phyloP scores from a whole-genome alignment of 164 flowering plant species.

The Berberis vulgaris region DNA sequence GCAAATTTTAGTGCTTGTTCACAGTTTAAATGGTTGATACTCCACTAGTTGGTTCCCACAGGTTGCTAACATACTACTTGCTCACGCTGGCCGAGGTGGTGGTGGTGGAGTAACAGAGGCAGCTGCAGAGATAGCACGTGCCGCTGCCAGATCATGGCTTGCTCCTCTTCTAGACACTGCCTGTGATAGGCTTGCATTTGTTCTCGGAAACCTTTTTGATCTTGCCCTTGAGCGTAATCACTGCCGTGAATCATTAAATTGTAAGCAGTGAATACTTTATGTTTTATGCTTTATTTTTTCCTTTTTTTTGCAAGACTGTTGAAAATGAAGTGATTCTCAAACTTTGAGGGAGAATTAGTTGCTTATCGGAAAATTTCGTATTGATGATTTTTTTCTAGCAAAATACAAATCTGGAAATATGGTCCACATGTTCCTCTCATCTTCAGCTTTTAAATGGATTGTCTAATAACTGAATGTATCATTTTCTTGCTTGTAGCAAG shows the following conservation, averaged over 20 bases:
- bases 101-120: constrained; percentile 72
- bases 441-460: too few relatives aligned
- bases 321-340: neutral
- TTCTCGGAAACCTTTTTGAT: constrained; percentile 77
- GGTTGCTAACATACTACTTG: constrained; percentile 98
- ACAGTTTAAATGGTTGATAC: neutral
- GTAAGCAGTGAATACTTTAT: constrained; percentile 26
- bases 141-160: constrained; percentile 92
- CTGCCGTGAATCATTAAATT: constrained; percentile 32
- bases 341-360: too few relatives aligned
- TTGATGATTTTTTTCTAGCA: too few relatives aligned
- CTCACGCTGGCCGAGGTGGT: constrained; percentile 91
- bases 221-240: constrained; percentile 74
- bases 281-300: neutral
- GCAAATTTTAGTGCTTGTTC: neutral
- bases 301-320: neutral
- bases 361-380: too few relatives aligned
- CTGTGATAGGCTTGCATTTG: constrained; percentile 95
- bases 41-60: constrained; percentile 17
- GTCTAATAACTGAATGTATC: too few relatives aligned
- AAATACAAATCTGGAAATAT: too few relatives aligned
- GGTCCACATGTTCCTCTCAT: too few relatives aligned
- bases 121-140: constrained; percentile 94
- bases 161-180: constrained; percentile 93
- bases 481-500: too few relatives aligned